Base-by-base conservation (phyloP, 2,329 filamentous ascomycete species). In the Colletotrichum abscissum region DNA sequence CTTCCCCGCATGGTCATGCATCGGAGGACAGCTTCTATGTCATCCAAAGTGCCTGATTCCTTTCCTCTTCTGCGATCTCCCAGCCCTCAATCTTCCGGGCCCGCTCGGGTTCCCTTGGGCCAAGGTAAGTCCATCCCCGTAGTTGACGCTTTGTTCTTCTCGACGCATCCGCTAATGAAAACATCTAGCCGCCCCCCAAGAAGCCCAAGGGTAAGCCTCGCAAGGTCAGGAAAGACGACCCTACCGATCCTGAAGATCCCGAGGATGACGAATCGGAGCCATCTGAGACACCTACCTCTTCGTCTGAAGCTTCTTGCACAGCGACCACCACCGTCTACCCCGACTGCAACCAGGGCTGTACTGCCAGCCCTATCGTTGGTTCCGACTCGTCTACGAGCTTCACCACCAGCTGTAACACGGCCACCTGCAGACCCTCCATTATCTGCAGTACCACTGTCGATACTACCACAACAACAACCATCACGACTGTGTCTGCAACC, bases 51-150 rank as follows among this genome's bases (percentile, higher is more conserved):
- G 67, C 38, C 56, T 70, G 14, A 66, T 70, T 8, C 67, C 67
- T 6, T 55, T 70, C 22, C 11, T 70, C 35, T 52, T 33, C 11
- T 70, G 67, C 54, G 42, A 35, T 16, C 7, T 49, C 42, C 42
- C 42, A n/a, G 52, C 24, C 35, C 3, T 59, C 9, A 38, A 59
- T 14, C 11, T 33, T 12, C 67, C 67, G 2, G 67, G 67, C 4
- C 62, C 67, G 3, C 54, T 59, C 2, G 67, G 67, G 3, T 70
- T 70, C 24, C 62, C 67, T 0, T 70, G 71, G 78, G 76, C 80
- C 68, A 81, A 82, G 81, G 81, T 82, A 76, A 64, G 77, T 33
- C 8, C 46, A 54, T 7, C 11, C 7, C 12, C 16, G 5, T 8
- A 14, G 55, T 14, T 16, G 5, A 4, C 35, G 24, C 2, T 52